Evolutionary conservation across 352 stramenopile species (phyloP), one percentile per base, ranked within the genome.

Genomic region (Phytophthora lateralis): DNA sequence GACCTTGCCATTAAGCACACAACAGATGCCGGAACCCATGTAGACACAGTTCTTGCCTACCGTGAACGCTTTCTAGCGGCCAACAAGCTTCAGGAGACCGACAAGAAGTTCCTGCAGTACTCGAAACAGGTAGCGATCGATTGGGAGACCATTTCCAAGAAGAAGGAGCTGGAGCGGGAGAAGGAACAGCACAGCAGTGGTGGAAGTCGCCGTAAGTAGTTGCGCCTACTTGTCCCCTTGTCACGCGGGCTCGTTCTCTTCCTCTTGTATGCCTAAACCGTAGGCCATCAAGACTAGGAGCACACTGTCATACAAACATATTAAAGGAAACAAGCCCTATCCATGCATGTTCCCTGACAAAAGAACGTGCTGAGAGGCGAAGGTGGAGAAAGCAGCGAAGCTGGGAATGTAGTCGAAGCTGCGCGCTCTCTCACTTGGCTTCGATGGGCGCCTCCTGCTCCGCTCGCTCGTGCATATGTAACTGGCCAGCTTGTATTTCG

Each of bases 1-100:
- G 85, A 97, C 21, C 63, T 98, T 4, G 90, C 92, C 5, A 84
- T 97, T 41, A 94, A 97, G 59, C 80, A 97, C 80, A 96, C 87
- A 29, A 91, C 76, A 1, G 78, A 91, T 27, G 85, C 82, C 15
- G 82, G 82, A 9, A 97, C 80, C 6, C 88, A 97, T 60, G 80
- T 97, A 11, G 92, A 97, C 76, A 96, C 88, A 4, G 91, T 98
- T 6, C 65, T 97, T 14, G 84, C 80, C 18, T 97, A 98, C 50
- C 86, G 92, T 29, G 82, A 96, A 53, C 79, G 81, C 43, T 95
- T 97, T 58, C 71, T 98, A 29, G 76, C 79, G n/a, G 78, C 82
- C 3, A 92, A 94, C 69, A 88, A 92, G 49, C 80, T 96, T 14
- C 73, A 93, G 50, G 91, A 97, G 66, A 96, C 80, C 4, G 85